Percentiles rank a stretch among this genome's conserved stretches.
These are phyloP conservation scores for Eucalyptus polybractea DNA, from an alignment of 345 rosid genomes.

Conservation along the genomic window DNA sequence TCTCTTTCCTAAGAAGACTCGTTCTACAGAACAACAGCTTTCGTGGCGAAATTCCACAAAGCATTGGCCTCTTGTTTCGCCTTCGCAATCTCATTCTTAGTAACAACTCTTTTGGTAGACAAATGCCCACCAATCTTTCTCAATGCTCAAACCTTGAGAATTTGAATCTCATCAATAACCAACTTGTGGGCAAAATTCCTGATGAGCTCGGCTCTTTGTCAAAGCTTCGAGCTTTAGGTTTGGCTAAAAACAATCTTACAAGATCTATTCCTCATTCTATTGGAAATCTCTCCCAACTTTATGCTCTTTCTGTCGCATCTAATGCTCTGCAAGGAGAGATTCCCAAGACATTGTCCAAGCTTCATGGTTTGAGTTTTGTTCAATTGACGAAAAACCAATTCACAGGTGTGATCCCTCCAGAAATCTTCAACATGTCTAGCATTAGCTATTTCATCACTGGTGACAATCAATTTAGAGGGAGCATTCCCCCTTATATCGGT, in stretches of 20 bases:
- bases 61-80: no score
- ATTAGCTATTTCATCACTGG: fast-evolving
- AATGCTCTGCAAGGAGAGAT: no score
- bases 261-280: neutral
- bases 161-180: no score
- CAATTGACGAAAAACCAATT: neutral
- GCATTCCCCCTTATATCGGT: no score
- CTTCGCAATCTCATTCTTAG: fast-evolving
- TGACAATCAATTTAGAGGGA: no score
- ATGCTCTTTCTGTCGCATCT: fast-evolving
- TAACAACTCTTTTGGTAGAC: fast-evolving
- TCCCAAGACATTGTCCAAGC: no score
- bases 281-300: no score
- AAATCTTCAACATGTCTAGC: neutral
- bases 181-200: neutral
- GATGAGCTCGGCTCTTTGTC: neutral
- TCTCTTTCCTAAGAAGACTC: fast-evolving
- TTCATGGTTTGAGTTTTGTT: neutral
- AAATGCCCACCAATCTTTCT: no score
- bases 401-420: neutral
- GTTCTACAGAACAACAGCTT: fast-evolving
- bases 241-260: neutral
- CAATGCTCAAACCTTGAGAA: no score
- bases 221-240: neutral
- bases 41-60: no score